A percentile compares a stretch with the other conserved stretches of the same genome.
These are phyloP conservation scores for Gossypium trilobum DNA, from an alignment of 441 rosid species.

Conservation along the genomic window DNA sequence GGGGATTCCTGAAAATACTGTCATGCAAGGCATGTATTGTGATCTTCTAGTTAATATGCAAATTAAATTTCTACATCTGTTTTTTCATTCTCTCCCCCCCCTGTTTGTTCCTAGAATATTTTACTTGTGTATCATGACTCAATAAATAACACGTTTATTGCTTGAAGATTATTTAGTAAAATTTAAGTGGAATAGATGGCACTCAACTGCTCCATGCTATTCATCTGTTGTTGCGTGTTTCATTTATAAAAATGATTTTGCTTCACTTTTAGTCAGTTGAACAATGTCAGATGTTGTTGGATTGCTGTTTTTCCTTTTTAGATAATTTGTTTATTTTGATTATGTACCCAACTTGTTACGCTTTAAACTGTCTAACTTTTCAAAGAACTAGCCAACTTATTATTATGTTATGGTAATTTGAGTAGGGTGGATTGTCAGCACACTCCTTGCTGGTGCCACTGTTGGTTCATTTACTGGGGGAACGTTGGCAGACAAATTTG, in stretches of 20 bases:
- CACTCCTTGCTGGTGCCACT: constrained; percentile 91
- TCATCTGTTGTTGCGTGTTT: not conserved
- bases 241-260: not conserved
- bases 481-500: constrained; percentile 83
- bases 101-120: not conserved
- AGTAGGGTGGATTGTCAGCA: constrained; percentile 92
- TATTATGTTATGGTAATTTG: constrained; percentile 16
- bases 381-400: constrained; percentile 11
- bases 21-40: constrained; percentile 63
- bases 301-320: not conserved
- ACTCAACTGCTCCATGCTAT: not conserved
- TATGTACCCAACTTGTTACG: not conserved
- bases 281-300: constrained; percentile 1
- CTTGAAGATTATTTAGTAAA: constrained; percentile 5
- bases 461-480: constrained; percentile 95
- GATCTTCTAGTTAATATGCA: not conserved
- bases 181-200: not conserved
- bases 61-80: not conserved
- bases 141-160: not conserved
- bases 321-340: constrained; percentile 8
- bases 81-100: not conserved
- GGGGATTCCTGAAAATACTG: constrained; percentile 76
- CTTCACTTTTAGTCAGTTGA: not conserved
- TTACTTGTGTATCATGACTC: not conserved
- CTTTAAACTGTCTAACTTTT: not conserved